Evolutionary conservation across 352 stramenopile genomes (phyloP).

Genomic region (Phytophthora idaei): DNA sequence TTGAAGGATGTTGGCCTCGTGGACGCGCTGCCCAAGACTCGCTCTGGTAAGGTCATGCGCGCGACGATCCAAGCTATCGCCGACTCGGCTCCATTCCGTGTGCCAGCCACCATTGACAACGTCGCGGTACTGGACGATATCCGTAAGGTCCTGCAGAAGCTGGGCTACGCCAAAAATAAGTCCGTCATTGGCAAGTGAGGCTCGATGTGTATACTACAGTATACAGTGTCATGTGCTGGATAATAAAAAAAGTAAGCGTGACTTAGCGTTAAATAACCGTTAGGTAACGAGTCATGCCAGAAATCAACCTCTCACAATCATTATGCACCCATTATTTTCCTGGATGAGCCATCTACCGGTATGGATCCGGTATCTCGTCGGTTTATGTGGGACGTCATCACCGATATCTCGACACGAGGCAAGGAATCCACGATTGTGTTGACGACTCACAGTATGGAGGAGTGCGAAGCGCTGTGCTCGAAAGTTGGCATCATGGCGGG

Average conservation of each 20-base stretch:
- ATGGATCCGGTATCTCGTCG: slow-evolving; percentile 91
- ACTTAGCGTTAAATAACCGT: background rate
- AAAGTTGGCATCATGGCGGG: background rate
- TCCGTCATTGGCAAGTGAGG: slow-evolving; percentile 35
- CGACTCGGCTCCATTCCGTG: slow-evolving; percentile 42
- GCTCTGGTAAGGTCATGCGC: slow-evolving; percentile 60
- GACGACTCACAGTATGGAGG: background rate
- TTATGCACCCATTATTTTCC: slow-evolving; percentile 71
- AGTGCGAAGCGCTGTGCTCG: background rate
- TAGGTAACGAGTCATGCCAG: background rate
- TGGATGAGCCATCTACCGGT: slow-evolving; percentile 91
- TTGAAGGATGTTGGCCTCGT: slow-evolving; percentile 53
- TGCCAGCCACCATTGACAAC: slow-evolving; percentile 65
- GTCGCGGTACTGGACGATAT: slow-evolving; percentile 48
- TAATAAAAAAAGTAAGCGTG: slow-evolving; percentile 8
- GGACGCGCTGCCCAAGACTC: slow-evolving; percentile 53
- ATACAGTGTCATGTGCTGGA: too few relatives aligned
- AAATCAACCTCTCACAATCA: slow-evolving; percentile 10
- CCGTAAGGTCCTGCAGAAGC: slow-evolving; percentile 33
- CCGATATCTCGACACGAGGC: slow-evolving; percentile 45
- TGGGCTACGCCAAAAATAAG: slow-evolving; percentile 54
- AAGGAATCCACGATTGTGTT: background rate
- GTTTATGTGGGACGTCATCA: slow-evolving; percentile 66
- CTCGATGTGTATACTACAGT: background rate
- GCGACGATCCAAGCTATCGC: slow-evolving; percentile 61